Evolutionary conservation across 78 protist species (phyloP), one percentile per base, ranked within the genome.

Genomic region (Bodo saltans): DNA sequence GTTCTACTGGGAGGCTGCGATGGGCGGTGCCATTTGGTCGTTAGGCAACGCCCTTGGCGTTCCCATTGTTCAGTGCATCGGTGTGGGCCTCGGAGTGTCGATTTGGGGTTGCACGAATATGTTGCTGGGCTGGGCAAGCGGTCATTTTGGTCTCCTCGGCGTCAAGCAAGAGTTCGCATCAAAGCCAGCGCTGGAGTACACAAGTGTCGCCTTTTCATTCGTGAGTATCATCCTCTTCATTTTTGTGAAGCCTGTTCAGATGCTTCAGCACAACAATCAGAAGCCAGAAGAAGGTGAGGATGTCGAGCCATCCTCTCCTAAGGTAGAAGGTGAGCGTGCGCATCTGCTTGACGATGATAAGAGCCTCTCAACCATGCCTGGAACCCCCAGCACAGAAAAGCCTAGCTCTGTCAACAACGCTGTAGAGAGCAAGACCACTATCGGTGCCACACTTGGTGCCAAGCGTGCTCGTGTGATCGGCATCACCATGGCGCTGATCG

Each of bases 41-140:
- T 0, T 38, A 37, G 94, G 95, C 39, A 93, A 93, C 60, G 39
- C 85, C 37, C 52, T 87, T 34, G 84, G 74, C 30, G 92, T 92
- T 28, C 90, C 94, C 11, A 86, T 94, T 41, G 89, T 94, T 12
- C 74, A 92, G n/a, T 32, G 85, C 23, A 84, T 91, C 42, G 96
- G 96, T 32, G 79, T 94, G 21, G 90, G 92, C 26, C 68, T 92
- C 25, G 96, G 96, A 2, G 32, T 94, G 70, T 73, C 87, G 28
- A 29, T 94, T 40, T 94, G 96, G 96, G 79, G 91, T 21, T 41
- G 83, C 30, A 17, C 91, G 21, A 90, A 87, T 70, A 41, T 92
- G 68, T 37, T 92, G 60, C 67, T 79, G 17, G 94, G 96, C 41
- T 93, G 81, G 79, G 76, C 87, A 26, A 60, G 74, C n/a, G 92